Percentiles rank a stretch among this genome's conserved stretches.
phyloP scores from a whole-genome alignment of 495 filamentous ascomycete genomes.

The Melanomma pulvis-pyrius region DNA sequence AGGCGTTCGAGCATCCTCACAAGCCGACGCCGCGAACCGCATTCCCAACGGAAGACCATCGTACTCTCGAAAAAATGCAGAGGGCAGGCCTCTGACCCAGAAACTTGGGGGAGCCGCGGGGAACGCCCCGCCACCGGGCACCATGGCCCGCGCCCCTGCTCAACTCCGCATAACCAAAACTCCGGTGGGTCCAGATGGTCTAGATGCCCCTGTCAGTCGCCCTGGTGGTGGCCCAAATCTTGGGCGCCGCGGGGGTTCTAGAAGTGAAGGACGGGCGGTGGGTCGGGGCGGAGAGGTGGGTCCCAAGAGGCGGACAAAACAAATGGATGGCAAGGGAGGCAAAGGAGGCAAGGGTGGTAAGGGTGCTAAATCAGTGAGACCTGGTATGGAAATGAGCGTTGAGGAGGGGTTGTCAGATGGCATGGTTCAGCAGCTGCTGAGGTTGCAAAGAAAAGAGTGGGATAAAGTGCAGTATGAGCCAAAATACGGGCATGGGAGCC shows the following conservation, averaged over 20 bases:
- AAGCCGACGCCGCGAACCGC: not conserved
- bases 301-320: not conserved
- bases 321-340: not conserved
- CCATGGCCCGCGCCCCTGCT: slow-evolving; percentile 27
- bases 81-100: not conserved
- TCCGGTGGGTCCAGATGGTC: not conserved
- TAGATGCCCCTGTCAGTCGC: not conserved
- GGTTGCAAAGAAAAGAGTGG: slow-evolving; percentile 33
- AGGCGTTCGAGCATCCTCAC: not conserved
- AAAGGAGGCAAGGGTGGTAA: not conserved
- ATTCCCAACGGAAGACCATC: not conserved
- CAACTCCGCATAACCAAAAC: slow-evolving; percentile 23
- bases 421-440: slow-evolving; percentile 27
- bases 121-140: slow-evolving; percentile 11
- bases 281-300: not conserved
- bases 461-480: slow-evolving; percentile 27
- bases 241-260: not conserved
- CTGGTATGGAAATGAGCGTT: not conserved
- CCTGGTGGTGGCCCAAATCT: slow-evolving; percentile 11
- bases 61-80: not conserved
- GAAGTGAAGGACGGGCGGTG: not conserved
- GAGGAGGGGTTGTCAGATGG: slow-evolving; percentile 26
- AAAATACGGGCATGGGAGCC: slow-evolving; percentile 16
- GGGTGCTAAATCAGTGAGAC: not conserved
- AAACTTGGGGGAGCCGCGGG: not conserved